Percentiles rank a stretch among this genome's conserved stretches.
Conservation (phyloP, 176 grass and related monocot species). For the Melocanna baccifera region DNA sequence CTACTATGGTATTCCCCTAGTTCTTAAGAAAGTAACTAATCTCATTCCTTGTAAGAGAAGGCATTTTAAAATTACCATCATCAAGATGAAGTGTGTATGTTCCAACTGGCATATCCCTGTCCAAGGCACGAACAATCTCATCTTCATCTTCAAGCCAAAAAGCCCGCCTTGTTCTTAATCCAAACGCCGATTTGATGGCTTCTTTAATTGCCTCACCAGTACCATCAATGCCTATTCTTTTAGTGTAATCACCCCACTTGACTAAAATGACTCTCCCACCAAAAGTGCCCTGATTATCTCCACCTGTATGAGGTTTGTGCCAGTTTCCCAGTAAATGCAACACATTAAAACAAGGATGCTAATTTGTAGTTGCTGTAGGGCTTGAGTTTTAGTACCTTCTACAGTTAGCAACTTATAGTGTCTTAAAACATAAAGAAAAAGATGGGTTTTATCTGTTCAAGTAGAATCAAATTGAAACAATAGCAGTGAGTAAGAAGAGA, state of each 20-base stretch:
- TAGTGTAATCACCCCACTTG: slow-evolving; percentile 92
- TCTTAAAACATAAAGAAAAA: slow-evolving; percentile 1
- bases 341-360: not conserved
- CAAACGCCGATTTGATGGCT: slow-evolving; percentile 90
- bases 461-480: not conserved
- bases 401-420: not conserved
- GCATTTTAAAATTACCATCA: slow-evolving; percentile 50
- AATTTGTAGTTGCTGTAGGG: not conserved
- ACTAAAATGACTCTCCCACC: slow-evolving; percentile 88
- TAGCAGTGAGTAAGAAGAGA: not conserved
- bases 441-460: not conserved
- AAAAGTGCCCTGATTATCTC: slow-evolving; percentile 61
- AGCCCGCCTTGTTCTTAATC: slow-evolving; percentile 84
- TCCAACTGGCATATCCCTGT: slow-evolving; percentile 88
- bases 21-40: slow-evolving; percentile 18
- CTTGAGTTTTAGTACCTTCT: not conserved
- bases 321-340: not conserved
- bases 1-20: not conserved
- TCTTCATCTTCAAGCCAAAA: slow-evolving; percentile 99
- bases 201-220: slow-evolving; percentile 85
- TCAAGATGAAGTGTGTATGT: slow-evolving; percentile 95
- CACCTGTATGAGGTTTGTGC: slow-evolving; percentile 49
- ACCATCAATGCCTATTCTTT: slow-evolving; percentile 96
- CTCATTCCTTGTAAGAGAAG: not conserved
- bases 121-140: slow-evolving; percentile 76